Percentiles rank a stretch among this genome's conserved stretches.
Conservation (phyloP, 306 rosid species). For the Casuarina cunninghamiana region DNA sequence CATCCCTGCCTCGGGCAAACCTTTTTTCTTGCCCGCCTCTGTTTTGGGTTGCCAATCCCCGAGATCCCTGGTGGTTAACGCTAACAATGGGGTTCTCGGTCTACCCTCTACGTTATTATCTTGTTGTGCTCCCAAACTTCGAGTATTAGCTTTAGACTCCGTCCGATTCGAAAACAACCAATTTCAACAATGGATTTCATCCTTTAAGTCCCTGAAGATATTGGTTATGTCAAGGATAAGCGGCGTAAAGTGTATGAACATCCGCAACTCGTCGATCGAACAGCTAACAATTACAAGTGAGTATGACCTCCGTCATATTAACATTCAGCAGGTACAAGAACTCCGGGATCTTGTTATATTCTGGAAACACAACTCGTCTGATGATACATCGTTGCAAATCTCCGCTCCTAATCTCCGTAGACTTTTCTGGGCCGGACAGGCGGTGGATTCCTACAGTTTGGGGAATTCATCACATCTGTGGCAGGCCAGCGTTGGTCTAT, state of each 20-base stretch:
- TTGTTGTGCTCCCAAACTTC: neutral
- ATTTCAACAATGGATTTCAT: neutral
- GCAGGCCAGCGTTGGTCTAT: no score
- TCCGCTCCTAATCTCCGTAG: no score
- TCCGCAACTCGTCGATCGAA: neutral
- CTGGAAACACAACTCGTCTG: no score
- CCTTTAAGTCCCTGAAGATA: neutral
- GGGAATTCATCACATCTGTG: no score
- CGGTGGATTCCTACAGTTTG: no score
- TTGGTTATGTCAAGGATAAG: neutral
- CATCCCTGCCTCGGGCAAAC: neutral
- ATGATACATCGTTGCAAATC: no score
- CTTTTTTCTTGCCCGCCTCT: neutral
- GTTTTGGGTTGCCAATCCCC: neutral
- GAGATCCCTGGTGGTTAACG: neutral
- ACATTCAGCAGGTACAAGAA: neutral
- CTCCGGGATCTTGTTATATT: neutral
- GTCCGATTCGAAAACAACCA: neutral
- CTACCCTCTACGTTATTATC: neutral
- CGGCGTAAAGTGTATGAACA: neutral
- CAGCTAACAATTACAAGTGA: no score
- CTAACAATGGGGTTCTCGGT: neutral
- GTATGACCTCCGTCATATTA: neutral
- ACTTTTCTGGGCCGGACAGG: no score
- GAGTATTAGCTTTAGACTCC: neutral